Percentiles rank a stretch among this genome's conserved stretches.
These are phyloP conservation scores for Marvania coccoides DNA, from an alignment of 139 green algal species.

Conservation along the genomic window DNA sequence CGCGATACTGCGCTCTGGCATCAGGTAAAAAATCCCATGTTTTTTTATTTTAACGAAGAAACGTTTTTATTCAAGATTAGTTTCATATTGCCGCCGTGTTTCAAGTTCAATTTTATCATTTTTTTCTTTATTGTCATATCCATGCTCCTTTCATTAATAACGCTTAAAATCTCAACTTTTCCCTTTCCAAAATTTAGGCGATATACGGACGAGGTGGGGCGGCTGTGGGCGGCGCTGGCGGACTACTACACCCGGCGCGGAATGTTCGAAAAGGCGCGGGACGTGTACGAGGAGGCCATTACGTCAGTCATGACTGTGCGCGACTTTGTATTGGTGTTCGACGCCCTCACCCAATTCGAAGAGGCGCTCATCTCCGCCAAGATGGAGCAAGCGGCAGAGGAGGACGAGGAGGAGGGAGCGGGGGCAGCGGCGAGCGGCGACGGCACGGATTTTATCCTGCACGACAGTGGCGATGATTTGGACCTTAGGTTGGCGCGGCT, in stretches of 20 bases:
- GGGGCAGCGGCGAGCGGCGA: neutral
- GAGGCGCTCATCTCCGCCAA: conserved; percentile 74
- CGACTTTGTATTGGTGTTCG: conserved; percentile 97
- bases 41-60: no score
- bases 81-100: no score
- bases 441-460: conserved; percentile 66
- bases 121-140: no score
- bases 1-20: conserved; percentile 58
- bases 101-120: no score
- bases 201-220: conserved; percentile 90
- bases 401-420: conserved; percentile 26
- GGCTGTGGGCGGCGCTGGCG: conserved; percentile 89
- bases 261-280: conserved; percentile 92
- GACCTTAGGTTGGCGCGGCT: conserved; percentile 91
- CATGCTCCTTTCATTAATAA: no score
- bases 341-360: conserved; percentile 91
- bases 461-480: conserved; percentile 74
- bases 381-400: conserved; percentile 53
- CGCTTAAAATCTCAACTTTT: no score
- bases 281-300: conserved; percentile 96
- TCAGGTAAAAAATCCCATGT: no score
- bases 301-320: conserved; percentile 45
- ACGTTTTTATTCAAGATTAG: no score
- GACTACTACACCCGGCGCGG: conserved; percentile 96
- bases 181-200: no score